Evolutionary conservation across 1,284 basidiomycete species (phyloP).

Genomic region (Abortiporus biennis): DNA sequence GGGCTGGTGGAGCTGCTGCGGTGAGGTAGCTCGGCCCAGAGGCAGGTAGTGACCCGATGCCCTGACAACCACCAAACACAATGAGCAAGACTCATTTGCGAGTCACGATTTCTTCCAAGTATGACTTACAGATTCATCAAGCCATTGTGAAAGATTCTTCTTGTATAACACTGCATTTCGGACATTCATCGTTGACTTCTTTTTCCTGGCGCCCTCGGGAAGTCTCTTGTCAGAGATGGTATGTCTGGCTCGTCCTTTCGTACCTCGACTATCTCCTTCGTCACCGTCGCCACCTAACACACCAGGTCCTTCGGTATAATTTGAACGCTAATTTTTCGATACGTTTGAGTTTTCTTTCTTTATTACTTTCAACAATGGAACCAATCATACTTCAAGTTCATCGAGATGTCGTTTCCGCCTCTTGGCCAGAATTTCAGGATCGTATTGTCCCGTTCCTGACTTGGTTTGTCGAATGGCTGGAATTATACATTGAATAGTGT

Average conservation of each 20-base stretch:
- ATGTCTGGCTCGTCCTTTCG: constrained; percentile 64
- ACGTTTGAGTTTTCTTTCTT: too few relatives aligned
- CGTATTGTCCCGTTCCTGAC: constrained; percentile 26
- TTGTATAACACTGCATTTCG: constrained; percentile 74
- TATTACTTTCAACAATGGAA: constrained; percentile 2
- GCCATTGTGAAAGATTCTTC: constrained; percentile 62
- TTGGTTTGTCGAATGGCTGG: constrained; percentile 36
- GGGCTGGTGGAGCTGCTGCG: constrained; percentile 40
- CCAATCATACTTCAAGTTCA: constrained; percentile 63
- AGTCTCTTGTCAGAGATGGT: constrained; percentile 67
- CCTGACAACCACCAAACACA: constrained; percentile 36
- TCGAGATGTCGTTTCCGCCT: constrained; percentile 71
- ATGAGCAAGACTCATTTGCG: neutral
- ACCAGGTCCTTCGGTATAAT: constrained; percentile 60
- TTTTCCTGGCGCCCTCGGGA: constrained; percentile 45
- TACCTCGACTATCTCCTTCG: constrained; percentile 27
- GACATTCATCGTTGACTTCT: constrained; percentile 77
- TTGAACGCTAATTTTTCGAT: constrained; percentile 50
- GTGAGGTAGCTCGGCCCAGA: constrained; percentile 53
- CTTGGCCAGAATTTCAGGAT: constrained; percentile 64
- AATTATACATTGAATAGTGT: neutral
- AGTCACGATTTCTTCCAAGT: neutral
- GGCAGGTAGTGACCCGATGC: constrained; percentile 47
- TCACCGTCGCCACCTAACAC: constrained; percentile 30
- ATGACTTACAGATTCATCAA: constrained; percentile 70